phyloP scores from a whole-genome alignment of 2,329 filamentous ascomycete species.

The Microsporum canis region DNA sequence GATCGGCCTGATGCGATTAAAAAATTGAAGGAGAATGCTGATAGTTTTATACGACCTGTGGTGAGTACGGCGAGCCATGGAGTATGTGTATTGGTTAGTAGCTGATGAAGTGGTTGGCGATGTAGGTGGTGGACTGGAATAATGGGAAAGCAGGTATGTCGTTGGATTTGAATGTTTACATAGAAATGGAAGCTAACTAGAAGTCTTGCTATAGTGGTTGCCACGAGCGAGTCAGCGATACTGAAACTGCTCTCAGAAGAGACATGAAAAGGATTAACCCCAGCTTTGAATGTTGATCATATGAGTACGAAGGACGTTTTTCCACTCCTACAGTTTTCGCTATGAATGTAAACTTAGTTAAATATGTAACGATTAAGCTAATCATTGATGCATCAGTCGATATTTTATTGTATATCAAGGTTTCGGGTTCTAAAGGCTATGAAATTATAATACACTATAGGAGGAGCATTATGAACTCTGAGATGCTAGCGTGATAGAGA shows the following conservation, averaged over 20 bases:
- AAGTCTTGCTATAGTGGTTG: conserved; percentile 40
- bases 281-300: neutral
- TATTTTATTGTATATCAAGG: neutral
- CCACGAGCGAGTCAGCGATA: conserved; percentile 79
- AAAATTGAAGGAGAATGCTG: conserved; percentile 58
- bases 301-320: neutral
- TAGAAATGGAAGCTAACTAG: neutral
- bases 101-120: conserved; percentile 4
- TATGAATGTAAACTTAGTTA: neutral
- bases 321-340: neutral
- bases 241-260: conserved; percentile 48
- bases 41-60: conserved; percentile 61
- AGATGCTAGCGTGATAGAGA: neutral
- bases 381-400: neutral
- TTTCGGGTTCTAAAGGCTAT: neutral
- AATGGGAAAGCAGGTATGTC: conserved; percentile 62
- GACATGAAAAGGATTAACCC: neutral
- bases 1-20: conserved; percentile 67
- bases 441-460: neutral
- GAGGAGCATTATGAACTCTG: neutral
- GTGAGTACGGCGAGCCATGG: conserved; percentile 41
- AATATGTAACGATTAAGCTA: neutral
- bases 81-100: neutral
- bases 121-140: conserved; percentile 72
- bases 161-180: neutral